Evolutionary conservation across 1,284 basidiomycete species (phyloP).

Genomic region (Trichosporon ovoides): DNA sequence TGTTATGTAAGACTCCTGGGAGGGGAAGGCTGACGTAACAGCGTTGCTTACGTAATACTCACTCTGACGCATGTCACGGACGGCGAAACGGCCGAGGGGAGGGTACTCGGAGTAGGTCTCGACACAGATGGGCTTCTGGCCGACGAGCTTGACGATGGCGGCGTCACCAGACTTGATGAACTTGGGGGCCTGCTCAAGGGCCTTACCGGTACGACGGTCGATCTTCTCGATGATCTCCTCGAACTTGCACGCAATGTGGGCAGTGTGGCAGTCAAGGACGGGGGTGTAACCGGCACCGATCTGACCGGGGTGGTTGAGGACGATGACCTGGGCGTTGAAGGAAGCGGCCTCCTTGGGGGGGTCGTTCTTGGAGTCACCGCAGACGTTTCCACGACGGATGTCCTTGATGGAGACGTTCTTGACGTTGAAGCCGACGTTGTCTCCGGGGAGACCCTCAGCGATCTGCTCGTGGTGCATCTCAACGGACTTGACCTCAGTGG

Average conservation of each 20-base stretch:
- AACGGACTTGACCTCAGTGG: constrained; percentile 80
- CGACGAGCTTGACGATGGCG: constrained; percentile 93
- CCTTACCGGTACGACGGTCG: constrained; percentile 83
- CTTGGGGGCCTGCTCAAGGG: constrained; percentile 69
- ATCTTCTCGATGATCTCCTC: constrained; percentile 97
- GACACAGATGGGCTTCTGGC: constrained; percentile 61
- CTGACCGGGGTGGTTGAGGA: constrained; percentile 99
- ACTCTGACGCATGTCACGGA: constrained; percentile 98
- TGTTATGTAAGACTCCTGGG: no score
- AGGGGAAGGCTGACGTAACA: no score
- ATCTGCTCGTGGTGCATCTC: constrained; percentile 99
- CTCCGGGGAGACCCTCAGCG: constrained; percentile 88
- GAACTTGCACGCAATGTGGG: constrained; percentile 99
- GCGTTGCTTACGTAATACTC: no score
- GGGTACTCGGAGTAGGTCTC: constrained; percentile 98
- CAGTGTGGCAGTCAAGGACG: constrained; percentile 98
- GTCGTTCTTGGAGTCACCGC: constrained; percentile 99
- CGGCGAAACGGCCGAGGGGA: constrained; percentile 87
- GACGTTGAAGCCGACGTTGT: constrained; percentile 71
- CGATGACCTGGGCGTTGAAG: constrained; percentile 99
- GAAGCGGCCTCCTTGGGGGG: constrained; percentile 98
- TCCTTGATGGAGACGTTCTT: constrained; percentile 99
- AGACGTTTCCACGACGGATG: constrained; percentile 99
- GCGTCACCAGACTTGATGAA: constrained; percentile 92
- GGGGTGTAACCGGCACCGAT: constrained; percentile 81